phyloP scores from a whole-genome alignment of 2,329 filamentous ascomycete species.

The Aspergillus transmontanensis region DNA sequence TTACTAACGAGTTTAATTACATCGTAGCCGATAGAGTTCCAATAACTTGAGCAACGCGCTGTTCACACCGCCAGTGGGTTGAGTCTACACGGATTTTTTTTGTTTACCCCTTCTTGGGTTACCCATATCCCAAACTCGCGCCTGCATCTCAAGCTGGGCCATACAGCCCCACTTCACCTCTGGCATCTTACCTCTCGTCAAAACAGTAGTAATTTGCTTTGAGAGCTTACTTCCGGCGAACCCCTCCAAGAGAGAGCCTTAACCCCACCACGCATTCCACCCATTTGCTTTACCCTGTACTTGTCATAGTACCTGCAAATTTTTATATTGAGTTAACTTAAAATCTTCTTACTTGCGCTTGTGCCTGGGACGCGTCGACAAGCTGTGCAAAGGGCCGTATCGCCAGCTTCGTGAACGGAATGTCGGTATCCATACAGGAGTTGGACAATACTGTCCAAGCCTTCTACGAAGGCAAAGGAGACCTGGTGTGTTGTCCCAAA shows the following conservation, averaged over 20 bases:
- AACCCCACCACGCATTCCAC: conserved; percentile 31
- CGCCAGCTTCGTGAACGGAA: conserved; percentile 43
- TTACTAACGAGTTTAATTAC: conserved; percentile 7
- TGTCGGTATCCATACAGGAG: conserved; percentile 81
- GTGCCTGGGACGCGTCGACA: background rate
- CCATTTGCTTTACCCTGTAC: conserved; percentile 16
- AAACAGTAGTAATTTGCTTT: conserved; percentile 11
- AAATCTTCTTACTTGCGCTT: background rate
- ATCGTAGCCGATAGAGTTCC: conserved; percentile 14
- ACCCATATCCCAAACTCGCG: conserved; percentile 10
- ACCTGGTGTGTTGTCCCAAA: conserved; percentile 69
- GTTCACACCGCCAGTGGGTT: conserved; percentile 24
- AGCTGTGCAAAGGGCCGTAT: conserved; percentile 29
- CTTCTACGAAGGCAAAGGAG: conserved; percentile 96
- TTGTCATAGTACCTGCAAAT: conserved; percentile 15
- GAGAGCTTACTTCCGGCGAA: conserved; percentile 21
- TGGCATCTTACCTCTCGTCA: conserved; percentile 12
- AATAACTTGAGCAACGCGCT: conserved; percentile 16
- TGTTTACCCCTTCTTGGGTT: conserved; percentile 9
- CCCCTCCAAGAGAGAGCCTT: conserved; percentile 29
- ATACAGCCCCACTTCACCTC: conserved; percentile 14
- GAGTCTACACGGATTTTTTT: conserved; percentile 6
- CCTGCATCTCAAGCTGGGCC: conserved; percentile 9
- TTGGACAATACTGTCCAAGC: conserved; percentile 93
- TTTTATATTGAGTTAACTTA: conserved; percentile 9